Evolutionary conservation across 108 stramenopile species (phyloP).

Genomic region (Cylindrotheca closterium): DNA sequence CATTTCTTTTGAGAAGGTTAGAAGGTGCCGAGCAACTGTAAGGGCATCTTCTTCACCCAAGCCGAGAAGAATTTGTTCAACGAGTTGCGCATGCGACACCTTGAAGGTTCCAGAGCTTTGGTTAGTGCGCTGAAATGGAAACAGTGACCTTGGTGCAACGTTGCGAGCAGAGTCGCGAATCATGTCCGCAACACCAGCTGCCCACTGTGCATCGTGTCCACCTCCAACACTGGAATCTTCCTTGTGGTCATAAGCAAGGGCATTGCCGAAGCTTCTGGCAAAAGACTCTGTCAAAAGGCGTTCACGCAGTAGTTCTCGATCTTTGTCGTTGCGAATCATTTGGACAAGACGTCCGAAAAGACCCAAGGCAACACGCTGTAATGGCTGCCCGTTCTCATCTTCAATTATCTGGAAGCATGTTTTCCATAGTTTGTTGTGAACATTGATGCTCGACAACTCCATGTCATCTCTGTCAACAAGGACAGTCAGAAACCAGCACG

Average conservation of each 20-base stretch:
- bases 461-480: constrained; percentile 71
- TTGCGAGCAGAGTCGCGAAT: constrained; percentile 75
- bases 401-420: constrained; percentile 68
- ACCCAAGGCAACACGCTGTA: constrained; percentile 82
- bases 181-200: constrained; percentile 81
- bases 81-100: constrained; percentile 71
- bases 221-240: constrained; percentile 86
- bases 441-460: constrained; percentile 9
- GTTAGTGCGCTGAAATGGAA: constrained; percentile 82
- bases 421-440: constrained; percentile 52
- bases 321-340: constrained; percentile 28
- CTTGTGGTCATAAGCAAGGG: constrained; percentile 80
- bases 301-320: constrained; percentile 21
- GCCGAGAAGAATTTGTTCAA: constrained; percentile 51
- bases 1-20: constrained; percentile 63
- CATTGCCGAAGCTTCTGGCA: constrained; percentile 63
- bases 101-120: constrained; percentile 78
- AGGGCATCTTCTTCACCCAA: constrained; percentile 41
- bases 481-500: constrained; percentile 72
- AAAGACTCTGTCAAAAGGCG: constrained; percentile 53
- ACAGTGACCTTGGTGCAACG: constrained; percentile 67
- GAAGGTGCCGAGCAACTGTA: constrained; percentile 38
- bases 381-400: constrained; percentile 78
- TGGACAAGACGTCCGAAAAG: constrained; percentile 69
- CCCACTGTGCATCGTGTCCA: constrained; percentile 85